Evolutionary conservation across 2,329 filamentous ascomycete genomes (phyloP).

Genomic region (Decorospora gaudefroyi): DNA sequence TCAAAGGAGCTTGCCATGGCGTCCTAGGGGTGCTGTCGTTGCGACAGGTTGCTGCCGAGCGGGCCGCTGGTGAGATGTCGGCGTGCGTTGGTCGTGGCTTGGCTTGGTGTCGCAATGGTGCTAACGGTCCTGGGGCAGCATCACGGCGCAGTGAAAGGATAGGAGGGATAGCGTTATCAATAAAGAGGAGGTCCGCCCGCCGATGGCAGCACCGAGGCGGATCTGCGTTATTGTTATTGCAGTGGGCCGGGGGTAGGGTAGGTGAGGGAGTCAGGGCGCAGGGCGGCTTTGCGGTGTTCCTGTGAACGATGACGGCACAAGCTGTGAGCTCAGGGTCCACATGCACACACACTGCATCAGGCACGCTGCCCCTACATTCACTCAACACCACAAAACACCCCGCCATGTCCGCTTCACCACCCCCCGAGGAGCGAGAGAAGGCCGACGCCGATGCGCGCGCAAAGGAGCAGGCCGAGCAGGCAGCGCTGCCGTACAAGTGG

Average conservation of each 20-base stretch:
- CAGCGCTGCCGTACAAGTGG: conserved; percentile 94
- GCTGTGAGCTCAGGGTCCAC: conserved; percentile 15
- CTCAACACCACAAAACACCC: conserved; percentile 9
- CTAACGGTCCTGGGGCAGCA: conserved; percentile 36
- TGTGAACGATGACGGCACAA: conserved; percentile 25
- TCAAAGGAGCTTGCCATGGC: conserved; percentile 87
- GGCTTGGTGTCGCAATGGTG: conserved; percentile 22
- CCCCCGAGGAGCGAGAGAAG: conserved; percentile 59
- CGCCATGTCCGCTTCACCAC: conserved; percentile 51
- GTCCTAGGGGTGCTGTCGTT: conserved; percentile 19
- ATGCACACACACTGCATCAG: too few relatives aligned
- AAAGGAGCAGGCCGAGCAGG: conserved; percentile 85
- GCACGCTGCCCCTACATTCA: too few relatives aligned
- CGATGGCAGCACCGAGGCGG: conserved; percentile 18
- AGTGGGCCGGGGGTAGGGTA: conserved; percentile 19
- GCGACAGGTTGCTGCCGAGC: conserved; percentile 18
- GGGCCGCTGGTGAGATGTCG: conserved; percentile 19
- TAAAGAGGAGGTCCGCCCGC: conserved; percentile 16
- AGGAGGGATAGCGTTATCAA: conserved; percentile 27
- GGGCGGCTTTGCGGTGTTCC: conserved; percentile 17
- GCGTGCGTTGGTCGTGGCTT: conserved; percentile 15
- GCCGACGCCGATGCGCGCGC: conserved; percentile 64
- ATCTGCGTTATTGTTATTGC: conserved; percentile 26
- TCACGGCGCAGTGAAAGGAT: conserved; percentile 25
- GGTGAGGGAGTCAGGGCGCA: conserved; percentile 23